Conservation (phyloP, 106 monocot genomes). For the Narthecium ossifragum region DNA sequence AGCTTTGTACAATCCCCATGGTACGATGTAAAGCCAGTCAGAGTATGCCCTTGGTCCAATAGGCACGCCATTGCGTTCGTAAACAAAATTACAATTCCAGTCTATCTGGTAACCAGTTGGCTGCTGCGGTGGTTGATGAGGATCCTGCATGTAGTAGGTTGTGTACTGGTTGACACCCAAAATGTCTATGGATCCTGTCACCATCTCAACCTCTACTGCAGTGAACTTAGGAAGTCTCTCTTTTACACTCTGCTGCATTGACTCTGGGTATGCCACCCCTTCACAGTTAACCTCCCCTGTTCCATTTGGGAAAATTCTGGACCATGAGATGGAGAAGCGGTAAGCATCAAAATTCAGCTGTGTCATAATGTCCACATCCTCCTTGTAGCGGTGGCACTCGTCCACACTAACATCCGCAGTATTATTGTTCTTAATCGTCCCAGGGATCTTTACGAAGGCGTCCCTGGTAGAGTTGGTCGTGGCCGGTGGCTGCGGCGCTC, state of each 20-base stretch:
- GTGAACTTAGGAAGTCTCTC: constrained; percentile 89
- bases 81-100: constrained; percentile 72
- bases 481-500: too few relatives aligned
- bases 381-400: too few relatives aligned
- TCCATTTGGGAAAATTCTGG: too few relatives aligned
- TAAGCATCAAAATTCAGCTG: too few relatives aligned
- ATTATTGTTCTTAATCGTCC: too few relatives aligned
- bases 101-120: constrained; percentile 57
- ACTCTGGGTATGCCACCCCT: constrained; percentile 79
- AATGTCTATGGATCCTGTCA: constrained; percentile 78
- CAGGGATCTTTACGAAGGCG: too few relatives aligned
- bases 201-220: constrained; percentile 47
- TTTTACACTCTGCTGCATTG: constrained; percentile 62
- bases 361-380: too few relatives aligned
- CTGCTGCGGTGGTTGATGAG: too few relatives aligned
- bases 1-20: constrained; percentile 93
- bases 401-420: too few relatives aligned
- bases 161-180: constrained; percentile 93
- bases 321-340: too few relatives aligned
- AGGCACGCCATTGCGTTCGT: constrained; percentile 63
- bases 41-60: constrained; percentile 86
- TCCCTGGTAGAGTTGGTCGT: too few relatives aligned
- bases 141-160: constrained; percentile 69
- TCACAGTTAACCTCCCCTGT: too few relatives aligned
- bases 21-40: constrained; percentile 88